Conservation (phyloP, 208 protist genomes). For the Leishmania tropica region DNA sequence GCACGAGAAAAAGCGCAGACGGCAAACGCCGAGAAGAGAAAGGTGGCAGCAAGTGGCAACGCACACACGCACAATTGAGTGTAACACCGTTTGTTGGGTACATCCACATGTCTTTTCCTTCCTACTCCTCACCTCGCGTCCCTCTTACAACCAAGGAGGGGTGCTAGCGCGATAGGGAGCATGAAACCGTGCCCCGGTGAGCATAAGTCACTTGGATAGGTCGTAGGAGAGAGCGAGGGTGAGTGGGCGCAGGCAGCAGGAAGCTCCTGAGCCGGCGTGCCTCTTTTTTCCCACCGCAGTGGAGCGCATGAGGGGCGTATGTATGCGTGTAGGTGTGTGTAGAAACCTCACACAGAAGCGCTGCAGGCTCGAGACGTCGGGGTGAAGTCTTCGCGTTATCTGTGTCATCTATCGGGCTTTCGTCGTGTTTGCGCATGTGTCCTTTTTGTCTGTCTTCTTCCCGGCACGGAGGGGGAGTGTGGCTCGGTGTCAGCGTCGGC, state of each 20-base stretch:
- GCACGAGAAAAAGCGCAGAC: background rate
- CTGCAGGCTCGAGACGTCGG: background rate
- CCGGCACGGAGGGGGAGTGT: background rate
- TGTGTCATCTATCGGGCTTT: background rate
- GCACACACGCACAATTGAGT: background rate
- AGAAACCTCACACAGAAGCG: background rate
- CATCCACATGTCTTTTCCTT: background rate
- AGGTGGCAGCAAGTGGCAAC: background rate
- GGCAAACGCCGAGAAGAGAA: background rate
- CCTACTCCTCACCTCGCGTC: background rate
- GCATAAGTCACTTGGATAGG: background rate
- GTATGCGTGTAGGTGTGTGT: constrained; percentile 13
- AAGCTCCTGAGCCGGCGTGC: too few species aligned
- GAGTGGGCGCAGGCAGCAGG: background rate
- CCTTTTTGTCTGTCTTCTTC: background rate
- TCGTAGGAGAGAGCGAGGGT: background rate
- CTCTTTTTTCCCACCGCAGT: background rate
- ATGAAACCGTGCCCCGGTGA: background rate
- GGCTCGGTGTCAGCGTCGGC: background rate
- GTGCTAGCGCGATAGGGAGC: background rate
- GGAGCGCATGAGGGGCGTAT: background rate
- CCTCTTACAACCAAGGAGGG: background rate
- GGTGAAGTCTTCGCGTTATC: background rate
- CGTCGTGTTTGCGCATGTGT: background rate
- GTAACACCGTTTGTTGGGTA: background rate